A percentile compares a stretch with the other conserved stretches of the same genome.
Conservation (phyloP, 2,329 filamentous ascomycete genomes). For the Polychaeton citri region DNA sequence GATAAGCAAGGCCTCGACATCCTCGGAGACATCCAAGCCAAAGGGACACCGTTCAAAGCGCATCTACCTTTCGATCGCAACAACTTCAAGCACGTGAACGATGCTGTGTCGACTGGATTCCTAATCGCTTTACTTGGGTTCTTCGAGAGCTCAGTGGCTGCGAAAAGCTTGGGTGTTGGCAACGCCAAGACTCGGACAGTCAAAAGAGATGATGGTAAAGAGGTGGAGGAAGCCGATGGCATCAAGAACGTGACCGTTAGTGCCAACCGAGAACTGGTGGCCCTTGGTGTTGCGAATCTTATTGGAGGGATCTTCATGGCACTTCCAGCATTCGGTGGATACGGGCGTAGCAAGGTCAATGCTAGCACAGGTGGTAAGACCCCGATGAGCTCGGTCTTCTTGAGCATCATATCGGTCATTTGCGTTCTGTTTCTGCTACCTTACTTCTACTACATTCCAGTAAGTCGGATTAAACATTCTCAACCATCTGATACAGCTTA, state of each 20-base stretch:
- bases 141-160: constrained; percentile 92
- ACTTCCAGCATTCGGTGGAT: constrained; percentile 87
- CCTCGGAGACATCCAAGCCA: constrained; percentile 67
- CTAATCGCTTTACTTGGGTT: constrained; percentile 93
- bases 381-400: constrained; percentile 81
- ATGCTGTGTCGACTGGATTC: constrained; percentile 81
- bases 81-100: constrained; percentile 69
- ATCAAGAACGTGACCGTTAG: constrained; percentile 73
- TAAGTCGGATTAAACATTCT: constrained; percentile 44
- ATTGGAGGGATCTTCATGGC: constrained; percentile 84
- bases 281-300: constrained; percentile 82
- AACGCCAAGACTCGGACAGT: constrained; percentile 33
- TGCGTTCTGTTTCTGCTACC: constrained; percentile 73
- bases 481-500: constrained; percentile 3
- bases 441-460: constrained; percentile 91
- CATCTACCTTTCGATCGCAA: constrained; percentile 70
- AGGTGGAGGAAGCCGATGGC: constrained; percentile 27
- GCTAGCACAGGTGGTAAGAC: constrained; percentile 81
- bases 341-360: constrained; percentile 92
- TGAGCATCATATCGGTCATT: constrained; percentile 70
- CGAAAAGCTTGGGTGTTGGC: constrained; percentile 65
- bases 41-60: constrained; percentile 61
- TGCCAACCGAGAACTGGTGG: constrained; percentile 85
- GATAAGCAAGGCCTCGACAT: constrained; percentile 68
- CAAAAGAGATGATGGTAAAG: constrained; percentile 15